These are phyloP conservation scores for Colletotrichum sp. DNA, from an alignment of 2,329 filamentous ascomycete genomes.

Conservation along the genomic window DNA sequence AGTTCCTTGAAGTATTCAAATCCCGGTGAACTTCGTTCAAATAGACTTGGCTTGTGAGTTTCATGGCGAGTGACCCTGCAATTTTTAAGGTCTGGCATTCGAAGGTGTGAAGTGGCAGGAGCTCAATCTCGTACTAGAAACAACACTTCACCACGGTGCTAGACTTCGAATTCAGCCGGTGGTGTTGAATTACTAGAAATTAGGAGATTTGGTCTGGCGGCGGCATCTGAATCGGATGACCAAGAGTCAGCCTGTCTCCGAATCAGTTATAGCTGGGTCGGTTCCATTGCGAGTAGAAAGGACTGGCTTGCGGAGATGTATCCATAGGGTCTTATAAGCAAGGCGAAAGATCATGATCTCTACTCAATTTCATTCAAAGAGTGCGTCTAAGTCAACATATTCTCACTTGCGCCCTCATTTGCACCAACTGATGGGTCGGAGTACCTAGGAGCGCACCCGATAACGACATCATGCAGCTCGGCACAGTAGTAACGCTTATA, in stretches of 20 bases:
- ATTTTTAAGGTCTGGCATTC: background rate
- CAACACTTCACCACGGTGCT: background rate
- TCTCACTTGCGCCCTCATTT: background rate
- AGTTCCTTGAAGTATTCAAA: background rate
- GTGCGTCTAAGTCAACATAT: accelerated
- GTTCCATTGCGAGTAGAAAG: background rate
- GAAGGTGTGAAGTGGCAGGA: background rate
- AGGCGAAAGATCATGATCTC: background rate
- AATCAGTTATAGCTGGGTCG: background rate
- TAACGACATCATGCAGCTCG: background rate
- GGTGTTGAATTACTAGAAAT: background rate
- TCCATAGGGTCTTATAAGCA: background rate
- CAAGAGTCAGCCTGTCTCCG: background rate
- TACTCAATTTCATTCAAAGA: background rate
- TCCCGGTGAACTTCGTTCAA: background rate
- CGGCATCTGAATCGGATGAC: background rate
- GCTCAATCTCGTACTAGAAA: background rate
- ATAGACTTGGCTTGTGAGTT: background rate
- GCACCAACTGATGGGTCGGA: background rate
- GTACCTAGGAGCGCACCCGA: background rate
- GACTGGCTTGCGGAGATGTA: background rate
- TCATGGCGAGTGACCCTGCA: background rate
- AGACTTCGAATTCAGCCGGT: background rate
- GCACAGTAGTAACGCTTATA: background rate
- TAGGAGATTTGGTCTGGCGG: background rate